Percentiles rank a stretch among this genome's conserved stretches.
Conservation (phyloP, 805 yeast species). For the Suhomyces xylopsoci region DNA sequence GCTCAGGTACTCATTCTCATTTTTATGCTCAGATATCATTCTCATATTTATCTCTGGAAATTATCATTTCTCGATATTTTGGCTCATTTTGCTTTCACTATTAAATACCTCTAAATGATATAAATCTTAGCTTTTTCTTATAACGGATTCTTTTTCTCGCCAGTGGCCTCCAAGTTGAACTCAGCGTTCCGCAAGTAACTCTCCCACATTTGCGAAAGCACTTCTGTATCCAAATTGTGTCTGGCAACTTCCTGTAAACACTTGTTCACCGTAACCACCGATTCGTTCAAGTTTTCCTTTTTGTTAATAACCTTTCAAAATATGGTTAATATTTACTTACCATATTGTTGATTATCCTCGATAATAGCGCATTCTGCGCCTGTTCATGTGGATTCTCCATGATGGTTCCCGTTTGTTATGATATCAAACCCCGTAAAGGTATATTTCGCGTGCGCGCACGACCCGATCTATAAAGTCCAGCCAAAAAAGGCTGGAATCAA, state of each 20-base stretch:
- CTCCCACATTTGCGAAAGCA: slow-evolving; percentile 76
- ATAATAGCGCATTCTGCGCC: slow-evolving; percentile 69
- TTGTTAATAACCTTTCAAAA: slow-evolving; percentile 11
- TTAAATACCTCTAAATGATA: too few relatives aligned
- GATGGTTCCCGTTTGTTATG: not conserved
- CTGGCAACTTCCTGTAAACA: slow-evolving; percentile 59
- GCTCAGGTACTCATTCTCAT: too few relatives aligned
- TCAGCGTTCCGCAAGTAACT: slow-evolving; percentile 68
- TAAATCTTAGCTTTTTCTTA: slow-evolving; percentile 6
- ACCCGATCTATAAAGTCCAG: not conserved
- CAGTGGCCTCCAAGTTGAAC: slow-evolving; percentile 65
- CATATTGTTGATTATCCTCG: slow-evolving; percentile 73
- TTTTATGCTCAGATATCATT: too few relatives aligned
- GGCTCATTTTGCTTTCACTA: too few relatives aligned
- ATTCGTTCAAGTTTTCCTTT: slow-evolving; percentile 69
- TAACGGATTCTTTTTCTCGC: slow-evolving; percentile 55
- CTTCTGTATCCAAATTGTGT: slow-evolving; percentile 65
- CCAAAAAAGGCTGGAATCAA: not conserved
- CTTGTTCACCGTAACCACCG: slow-evolving; percentile 61
- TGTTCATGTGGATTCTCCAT: slow-evolving; percentile 90
- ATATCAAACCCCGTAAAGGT: not conserved
- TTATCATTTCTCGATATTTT: too few relatives aligned
- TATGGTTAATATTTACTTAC: slow-evolving; percentile 42
- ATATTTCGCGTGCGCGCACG: not conserved
- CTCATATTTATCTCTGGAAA: too few relatives aligned